Evolutionary conservation across 1,284 basidiomycete genomes (phyloP).

Genomic region (Moesziomyces aphidis): DNA sequence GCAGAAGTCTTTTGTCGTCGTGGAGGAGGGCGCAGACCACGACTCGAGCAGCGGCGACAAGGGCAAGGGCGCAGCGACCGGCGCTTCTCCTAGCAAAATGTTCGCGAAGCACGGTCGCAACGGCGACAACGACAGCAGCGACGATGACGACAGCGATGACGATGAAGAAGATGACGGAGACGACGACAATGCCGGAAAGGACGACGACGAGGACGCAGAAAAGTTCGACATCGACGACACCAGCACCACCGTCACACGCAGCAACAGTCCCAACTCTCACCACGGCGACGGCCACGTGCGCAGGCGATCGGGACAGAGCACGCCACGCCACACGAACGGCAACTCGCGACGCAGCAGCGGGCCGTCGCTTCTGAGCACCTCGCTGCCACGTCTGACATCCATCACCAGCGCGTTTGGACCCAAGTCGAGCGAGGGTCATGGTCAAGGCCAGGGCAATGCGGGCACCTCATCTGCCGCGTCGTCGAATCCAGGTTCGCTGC

Average conservation of each 20-base stretch:
- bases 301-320: slow-evolving; percentile 34
- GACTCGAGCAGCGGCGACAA: slow-evolving; percentile 28
- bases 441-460: neutral
- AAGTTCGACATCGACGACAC: slow-evolving; percentile 66
- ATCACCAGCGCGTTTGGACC: slow-evolving; percentile 24
- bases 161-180: slow-evolving; percentile 39
- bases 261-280: slow-evolving; percentile 43
- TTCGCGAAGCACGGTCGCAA: slow-evolving; percentile 34
- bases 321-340: slow-evolving; percentile 22
- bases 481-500: slow-evolving; percentile 30
- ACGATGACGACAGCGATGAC: slow-evolving; percentile 21
- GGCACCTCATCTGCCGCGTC: slow-evolving; percentile 22
- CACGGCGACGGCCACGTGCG: slow-evolving; percentile 27
- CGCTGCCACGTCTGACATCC: slow-evolving; percentile 37
- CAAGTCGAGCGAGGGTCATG: slow-evolving; percentile 16
- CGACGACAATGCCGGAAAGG: slow-evolving; percentile 30
- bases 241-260: slow-evolving; percentile 49
- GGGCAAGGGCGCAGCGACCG: slow-evolving; percentile 18
- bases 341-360: slow-evolving; percentile 21
- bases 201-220: slow-evolving; percentile 53
- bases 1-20: slow-evolving; percentile 64
- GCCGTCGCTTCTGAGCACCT: slow-evolving; percentile 26
- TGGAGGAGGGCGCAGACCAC: slow-evolving; percentile 80
- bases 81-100: slow-evolving; percentile 25
- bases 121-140: slow-evolving; percentile 21